Evolutionary conservation across 192 early-diverging fungal species (phyloP).

Genomic region (Phycomyces nitens): DNA sequence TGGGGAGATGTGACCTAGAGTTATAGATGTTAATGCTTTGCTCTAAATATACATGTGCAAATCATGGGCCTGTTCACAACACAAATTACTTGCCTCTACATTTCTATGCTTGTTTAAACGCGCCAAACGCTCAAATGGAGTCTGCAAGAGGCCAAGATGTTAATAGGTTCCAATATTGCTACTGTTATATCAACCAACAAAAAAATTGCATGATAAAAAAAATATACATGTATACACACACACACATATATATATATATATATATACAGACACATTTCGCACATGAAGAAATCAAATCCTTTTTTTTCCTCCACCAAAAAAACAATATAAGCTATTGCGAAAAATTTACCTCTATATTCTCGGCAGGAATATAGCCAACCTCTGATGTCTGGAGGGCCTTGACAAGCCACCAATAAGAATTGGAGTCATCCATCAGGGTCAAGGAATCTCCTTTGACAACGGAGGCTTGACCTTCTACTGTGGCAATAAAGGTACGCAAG

Average conservation of each 20-base stretch:
- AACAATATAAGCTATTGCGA: background rate
- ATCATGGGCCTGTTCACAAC: conserved; percentile 31
- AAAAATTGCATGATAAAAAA: too few species aligned
- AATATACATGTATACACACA: too few species aligned
- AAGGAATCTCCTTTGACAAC: conserved; percentile 71
- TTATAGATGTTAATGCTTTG: conserved; percentile 25
- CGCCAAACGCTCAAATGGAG: conserved; percentile 74
- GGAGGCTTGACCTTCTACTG: conserved; percentile 75
- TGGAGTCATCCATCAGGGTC: conserved; percentile 73
- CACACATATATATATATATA: background rate
- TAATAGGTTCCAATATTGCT: background rate
- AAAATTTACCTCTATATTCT: conserved; percentile 69
- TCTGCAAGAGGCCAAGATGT: conserved; percentile 36
- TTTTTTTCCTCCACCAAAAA: background rate
- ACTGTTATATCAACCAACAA: too few species aligned
- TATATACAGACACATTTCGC: background rate
- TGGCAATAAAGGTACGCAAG: conserved; percentile 77
- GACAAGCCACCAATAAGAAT: conserved; percentile 76
- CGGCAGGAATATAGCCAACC: conserved; percentile 84
- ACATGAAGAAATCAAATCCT: too few species aligned
- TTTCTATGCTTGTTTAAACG: conserved; percentile 74
- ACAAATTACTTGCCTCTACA: conserved; percentile 51
- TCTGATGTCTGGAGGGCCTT: conserved; percentile 57
- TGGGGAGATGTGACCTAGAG: conserved; percentile 7
- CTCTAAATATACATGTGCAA: too few species aligned